These are phyloP conservation scores for Persicaria tinctoria DNA, from an alignment of 148 eudicot species.

Conservation along the genomic window DNA sequence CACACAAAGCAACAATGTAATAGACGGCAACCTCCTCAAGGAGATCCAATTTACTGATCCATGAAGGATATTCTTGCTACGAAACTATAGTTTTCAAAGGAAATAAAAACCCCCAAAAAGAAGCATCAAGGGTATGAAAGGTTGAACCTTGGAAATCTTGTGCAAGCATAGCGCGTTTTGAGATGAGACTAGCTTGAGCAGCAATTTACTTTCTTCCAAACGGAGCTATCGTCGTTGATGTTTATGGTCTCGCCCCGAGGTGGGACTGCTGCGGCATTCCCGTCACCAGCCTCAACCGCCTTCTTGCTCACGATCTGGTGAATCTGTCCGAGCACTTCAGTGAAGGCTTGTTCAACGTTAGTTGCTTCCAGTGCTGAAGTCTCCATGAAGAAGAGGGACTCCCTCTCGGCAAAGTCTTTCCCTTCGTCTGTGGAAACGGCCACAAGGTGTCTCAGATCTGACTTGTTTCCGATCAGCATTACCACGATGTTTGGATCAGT, in stretches of 20 bases:
- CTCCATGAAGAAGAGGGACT: slow-evolving; percentile 81
- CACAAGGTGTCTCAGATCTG: slow-evolving; percentile 82
- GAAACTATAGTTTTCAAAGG: neutral
- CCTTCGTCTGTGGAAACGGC: slow-evolving; percentile 73
- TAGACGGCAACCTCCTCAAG: neutral
- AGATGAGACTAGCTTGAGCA: slow-evolving; percentile 51
- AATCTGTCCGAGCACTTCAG: slow-evolving; percentile 66
- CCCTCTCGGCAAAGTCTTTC: slow-evolving; percentile 57
- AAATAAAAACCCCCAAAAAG: neutral
- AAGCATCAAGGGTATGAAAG: neutral
- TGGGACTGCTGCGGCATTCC: slow-evolving; percentile 43
- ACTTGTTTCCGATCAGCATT: slow-evolving; percentile 90
- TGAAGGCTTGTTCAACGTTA: slow-evolving; percentile 74
- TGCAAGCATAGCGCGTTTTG: neutral
- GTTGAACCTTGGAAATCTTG: neutral
- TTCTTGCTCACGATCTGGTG: slow-evolving; percentile 73
- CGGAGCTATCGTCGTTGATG: slow-evolving; percentile 44
- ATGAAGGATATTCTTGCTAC: neutral
- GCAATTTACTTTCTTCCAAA: slow-evolving; percentile 65
- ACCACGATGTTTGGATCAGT: slow-evolving; percentile 85
- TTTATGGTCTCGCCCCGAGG: slow-evolving; percentile 62
- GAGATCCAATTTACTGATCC: neutral
- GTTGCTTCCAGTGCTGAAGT: slow-evolving; percentile 89
- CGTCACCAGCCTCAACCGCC: slow-evolving; percentile 71
- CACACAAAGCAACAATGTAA: neutral